phyloP scores from a whole-genome alignment of 129 eudicot genomes.

The Tanacetum coccineum region DNA sequence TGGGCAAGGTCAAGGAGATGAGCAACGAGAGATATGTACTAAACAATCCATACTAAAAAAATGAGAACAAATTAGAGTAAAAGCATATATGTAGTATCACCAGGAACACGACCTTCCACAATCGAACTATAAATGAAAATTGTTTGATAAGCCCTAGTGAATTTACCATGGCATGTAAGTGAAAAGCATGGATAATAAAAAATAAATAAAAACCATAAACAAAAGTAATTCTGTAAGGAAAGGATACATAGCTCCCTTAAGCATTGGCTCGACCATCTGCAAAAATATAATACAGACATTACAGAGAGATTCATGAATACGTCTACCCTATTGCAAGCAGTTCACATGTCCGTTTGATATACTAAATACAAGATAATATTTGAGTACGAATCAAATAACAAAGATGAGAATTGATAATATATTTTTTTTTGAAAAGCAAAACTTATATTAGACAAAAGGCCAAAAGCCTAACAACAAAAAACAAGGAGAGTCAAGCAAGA shows the following conservation, averaged over 20 bases:
- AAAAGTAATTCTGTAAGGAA: background rate
- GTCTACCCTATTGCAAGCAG: background rate
- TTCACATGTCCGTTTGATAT: background rate
- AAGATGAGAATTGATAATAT: background rate
- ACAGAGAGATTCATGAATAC: background rate
- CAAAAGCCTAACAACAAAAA: no score
- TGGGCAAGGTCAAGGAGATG: conserved; percentile 49
- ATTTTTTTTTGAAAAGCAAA: no score
- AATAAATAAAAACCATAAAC: background rate
- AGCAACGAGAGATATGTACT: background rate
- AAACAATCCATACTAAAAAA: no score
- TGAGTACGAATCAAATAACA: background rate
- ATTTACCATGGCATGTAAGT: background rate
- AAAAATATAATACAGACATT: conserved; percentile 16
- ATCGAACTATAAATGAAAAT: no score
- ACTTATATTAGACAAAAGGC: no score
- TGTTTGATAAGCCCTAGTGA: no score
- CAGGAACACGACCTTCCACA: no score
- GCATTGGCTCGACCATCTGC: conserved; percentile 90
- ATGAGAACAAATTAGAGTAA: no score
- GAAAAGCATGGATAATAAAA: background rate
- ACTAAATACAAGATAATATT: background rate
- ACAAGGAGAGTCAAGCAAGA: no score
- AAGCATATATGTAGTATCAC: no score
- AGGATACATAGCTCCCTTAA: conserved; percentile 96